Percentiles rank a stretch among this genome's conserved stretches.
Conservation (phyloP, 179 eudicot genomes). For the Monotropa hypopitys region DNA sequence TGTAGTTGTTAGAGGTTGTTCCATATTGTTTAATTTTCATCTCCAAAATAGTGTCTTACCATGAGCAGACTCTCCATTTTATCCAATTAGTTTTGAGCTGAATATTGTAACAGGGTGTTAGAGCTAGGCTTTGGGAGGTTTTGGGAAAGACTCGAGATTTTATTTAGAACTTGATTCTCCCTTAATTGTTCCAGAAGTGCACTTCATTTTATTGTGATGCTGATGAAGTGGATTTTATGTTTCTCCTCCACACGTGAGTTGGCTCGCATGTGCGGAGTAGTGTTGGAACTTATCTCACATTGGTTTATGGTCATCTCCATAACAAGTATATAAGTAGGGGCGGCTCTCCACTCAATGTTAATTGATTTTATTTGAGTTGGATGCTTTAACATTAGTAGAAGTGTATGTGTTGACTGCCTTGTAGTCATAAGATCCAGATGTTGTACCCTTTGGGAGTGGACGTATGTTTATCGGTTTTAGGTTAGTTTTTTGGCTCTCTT, state of each 20-base stretch:
- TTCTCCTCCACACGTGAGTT: not conserved
- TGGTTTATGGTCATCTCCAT: not conserved
- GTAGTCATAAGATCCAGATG: not conserved
- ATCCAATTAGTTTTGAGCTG: not conserved
- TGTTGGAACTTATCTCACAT: not conserved
- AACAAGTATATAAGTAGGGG: not conserved
- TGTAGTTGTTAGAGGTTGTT: not conserved
- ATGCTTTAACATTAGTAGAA: not conserved
- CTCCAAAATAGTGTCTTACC: not conserved
- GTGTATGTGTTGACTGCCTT: not conserved
- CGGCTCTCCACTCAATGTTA: not conserved
- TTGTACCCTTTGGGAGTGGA: not conserved
- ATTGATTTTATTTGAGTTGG: not conserved
- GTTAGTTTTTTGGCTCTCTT: not conserved
- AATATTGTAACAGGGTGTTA: not conserved
- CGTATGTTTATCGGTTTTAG: not conserved
- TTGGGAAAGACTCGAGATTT: too few species aligned
- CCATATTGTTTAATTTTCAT: not conserved
- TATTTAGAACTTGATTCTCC: too few species aligned
- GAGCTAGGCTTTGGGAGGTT: too few species aligned
- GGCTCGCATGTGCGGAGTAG: not conserved
- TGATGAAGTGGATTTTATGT: too few species aligned
- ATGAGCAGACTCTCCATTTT: not conserved
- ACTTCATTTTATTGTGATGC: too few species aligned
- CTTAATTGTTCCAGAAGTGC: too few species aligned